Evolutionary conservation across 1,139 yeast species (phyloP), one percentile per base, ranked within the genome.

Genomic region (Pichia sp.): DNA sequence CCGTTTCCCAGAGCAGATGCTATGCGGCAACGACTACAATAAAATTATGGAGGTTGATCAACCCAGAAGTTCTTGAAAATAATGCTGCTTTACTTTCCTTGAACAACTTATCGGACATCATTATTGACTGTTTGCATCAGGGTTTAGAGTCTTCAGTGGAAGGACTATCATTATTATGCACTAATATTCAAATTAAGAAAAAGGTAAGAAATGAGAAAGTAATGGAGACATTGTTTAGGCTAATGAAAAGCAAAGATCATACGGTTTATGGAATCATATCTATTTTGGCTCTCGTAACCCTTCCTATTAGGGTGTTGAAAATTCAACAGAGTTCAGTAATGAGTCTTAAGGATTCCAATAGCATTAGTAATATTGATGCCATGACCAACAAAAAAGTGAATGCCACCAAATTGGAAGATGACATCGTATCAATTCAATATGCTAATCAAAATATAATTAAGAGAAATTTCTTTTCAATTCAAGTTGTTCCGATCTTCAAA

Each of bases 121-220:
- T 67, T 11, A 54, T 67, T 2, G 52, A 61, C 1, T 65, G 67
- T 50, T 49, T 72, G 11, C 51, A 57, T 8, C 26, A 16, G 2
- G 29, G 48, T n/a, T 52, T 53, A 2, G 52, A 50, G 26, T 57
- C 56, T 11, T 53, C 61, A 1, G 57, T 61, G 41, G 84, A 80
- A 65, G 78, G 79, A 0, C 62, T 80, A 49, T 80, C 82, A 15
- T 78, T 77, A 55, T 61, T 80, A 29, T 72, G 79, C 1, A 67
- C 79, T 41, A 75, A 73, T 53, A 60, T 69, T 23, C 58, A 67
- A 8, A 64, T 75, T 3, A 72, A 73, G 54, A 63, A 66, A 11
- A 49, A 52, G 16, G 52, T 79, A 8, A 67, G 83, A 60, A 55
- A 57, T 32, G 74, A 77, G 57, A 71, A 68, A 23, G 62, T 60